Conservation (phyloP, 139 green algal species). For the Chlorella sp. region DNA sequence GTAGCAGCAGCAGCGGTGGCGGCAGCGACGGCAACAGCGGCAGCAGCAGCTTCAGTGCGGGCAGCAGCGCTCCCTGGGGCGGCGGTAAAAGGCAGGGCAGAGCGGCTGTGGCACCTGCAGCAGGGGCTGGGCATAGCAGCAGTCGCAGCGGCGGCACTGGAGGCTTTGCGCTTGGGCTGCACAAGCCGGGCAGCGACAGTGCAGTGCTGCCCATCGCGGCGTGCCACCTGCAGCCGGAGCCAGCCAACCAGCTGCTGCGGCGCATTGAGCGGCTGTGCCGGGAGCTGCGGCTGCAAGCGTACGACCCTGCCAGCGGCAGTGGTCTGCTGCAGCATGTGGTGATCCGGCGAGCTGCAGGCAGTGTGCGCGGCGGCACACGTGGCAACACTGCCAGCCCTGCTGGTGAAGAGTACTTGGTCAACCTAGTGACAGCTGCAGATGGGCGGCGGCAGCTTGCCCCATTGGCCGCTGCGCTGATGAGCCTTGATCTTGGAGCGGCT, state of each 20-base stretch:
- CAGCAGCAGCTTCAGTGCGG: neutral
- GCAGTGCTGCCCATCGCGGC: conserved; percentile 54
- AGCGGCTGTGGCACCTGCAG: neutral
- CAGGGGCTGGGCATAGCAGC: no score
- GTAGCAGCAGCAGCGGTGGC: conserved; percentile 4
- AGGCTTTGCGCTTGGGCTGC: conserved; percentile 48
- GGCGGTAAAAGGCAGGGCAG: neutral
- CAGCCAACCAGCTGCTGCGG: conserved; percentile 12
- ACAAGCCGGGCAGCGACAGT: conserved; percentile 31
- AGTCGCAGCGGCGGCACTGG: neutral
- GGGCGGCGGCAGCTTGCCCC: conserved; percentile 37
- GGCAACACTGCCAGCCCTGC: conserved; percentile 32
- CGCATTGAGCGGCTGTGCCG: neutral
- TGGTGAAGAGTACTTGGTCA: conserved; percentile 15
- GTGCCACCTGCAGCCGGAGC: conserved; percentile 45
- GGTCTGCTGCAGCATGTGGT: conserved; percentile 58
- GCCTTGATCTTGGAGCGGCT: neutral
- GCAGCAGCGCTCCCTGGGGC: neutral
- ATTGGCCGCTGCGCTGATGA: conserved; percentile 32
- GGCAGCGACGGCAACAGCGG: neutral
- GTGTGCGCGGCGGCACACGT: neutral
- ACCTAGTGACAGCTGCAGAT: conserved; percentile 44
- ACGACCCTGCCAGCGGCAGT: conserved; percentile 31
- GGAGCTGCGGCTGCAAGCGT: conserved; percentile 37
- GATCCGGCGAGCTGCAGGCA: conserved; percentile 23